These are phyloP conservation scores for Triticum monococcum DNA, from an alignment of 176 grass and related monocot species.

Conservation along the genomic window DNA sequence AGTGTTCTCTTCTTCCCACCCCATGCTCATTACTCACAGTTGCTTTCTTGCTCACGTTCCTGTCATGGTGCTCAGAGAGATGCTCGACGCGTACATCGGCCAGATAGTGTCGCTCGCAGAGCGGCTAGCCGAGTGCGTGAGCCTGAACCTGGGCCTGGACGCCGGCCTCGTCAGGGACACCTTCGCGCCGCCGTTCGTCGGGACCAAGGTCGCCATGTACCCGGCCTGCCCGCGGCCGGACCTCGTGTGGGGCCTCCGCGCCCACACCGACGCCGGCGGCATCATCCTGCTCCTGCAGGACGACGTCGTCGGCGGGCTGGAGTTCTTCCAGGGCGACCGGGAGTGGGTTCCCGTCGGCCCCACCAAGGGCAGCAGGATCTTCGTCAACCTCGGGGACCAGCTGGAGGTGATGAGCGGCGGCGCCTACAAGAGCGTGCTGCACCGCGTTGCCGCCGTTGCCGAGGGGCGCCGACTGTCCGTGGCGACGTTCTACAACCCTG, in stretches of 20 bases:
- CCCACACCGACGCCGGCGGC: conserved; percentile 92
- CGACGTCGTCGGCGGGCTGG: conserved; percentile 67
- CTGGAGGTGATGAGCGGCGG: conserved; percentile 84
- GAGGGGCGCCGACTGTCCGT: conserved; percentile 61
- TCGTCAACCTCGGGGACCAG: conserved; percentile 93
- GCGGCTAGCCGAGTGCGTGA: conserved; percentile 55
- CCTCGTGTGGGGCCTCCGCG: conserved; percentile 64
- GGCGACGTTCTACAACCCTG: conserved; percentile 92
- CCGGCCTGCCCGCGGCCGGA: conserved; percentile 66
- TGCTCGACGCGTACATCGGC: conserved; percentile 51
- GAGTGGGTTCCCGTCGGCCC: conserved; percentile 64
- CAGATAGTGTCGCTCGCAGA: conserved; percentile 57
- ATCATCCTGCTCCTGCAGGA: conserved; percentile 93
- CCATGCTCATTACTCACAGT: not conserved
- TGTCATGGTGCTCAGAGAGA: conserved; percentile 24
- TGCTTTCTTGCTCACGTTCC: not conserved
- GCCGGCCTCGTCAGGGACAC: conserved; percentile 26
- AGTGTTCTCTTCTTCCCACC: not conserved
- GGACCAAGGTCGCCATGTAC: conserved; percentile 91
- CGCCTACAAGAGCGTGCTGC: conserved; percentile 63
- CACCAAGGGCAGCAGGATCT: conserved; percentile 42
- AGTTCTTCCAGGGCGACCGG: conserved; percentile 47
- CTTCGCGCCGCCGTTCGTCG: conserved; percentile 79
- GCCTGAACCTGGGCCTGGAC: conserved; percentile 65
- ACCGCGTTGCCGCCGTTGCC: conserved; percentile 47